These are phyloP conservation scores for Licmophora abbreviata DNA, from an alignment of 108 stramenopile genomes.

Conservation along the genomic window DNA sequence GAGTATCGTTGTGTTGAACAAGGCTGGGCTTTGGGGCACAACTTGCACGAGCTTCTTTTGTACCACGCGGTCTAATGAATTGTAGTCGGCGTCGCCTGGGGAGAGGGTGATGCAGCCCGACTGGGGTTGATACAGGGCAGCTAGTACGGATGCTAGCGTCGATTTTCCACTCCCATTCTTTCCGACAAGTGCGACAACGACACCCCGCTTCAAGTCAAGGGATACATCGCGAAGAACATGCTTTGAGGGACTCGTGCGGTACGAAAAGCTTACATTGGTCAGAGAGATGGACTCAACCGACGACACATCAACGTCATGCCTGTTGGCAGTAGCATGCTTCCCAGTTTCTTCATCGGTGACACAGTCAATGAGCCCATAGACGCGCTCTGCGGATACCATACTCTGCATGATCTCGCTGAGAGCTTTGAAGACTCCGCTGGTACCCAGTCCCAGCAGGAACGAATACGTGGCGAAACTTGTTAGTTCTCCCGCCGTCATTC, in stretches of 20 bases:
- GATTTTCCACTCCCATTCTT: conserved; percentile 89
- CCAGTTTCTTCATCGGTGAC: conserved; percentile 7
- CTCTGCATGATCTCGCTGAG: conserved; percentile 54
- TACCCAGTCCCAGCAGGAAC: conserved; percentile 78
- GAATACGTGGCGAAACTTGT: conserved; percentile 81
- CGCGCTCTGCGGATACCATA: conserved; percentile 49
- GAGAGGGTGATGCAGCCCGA: conserved; percentile 3
- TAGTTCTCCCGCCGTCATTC: conserved; percentile 68
- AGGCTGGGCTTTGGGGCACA: conserved; percentile 85
- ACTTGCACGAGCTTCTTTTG: conserved; percentile 72
- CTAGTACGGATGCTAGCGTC: conserved; percentile 74
- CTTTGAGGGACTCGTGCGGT: conserved; percentile 30
- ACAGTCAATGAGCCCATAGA: conserved; percentile 29
- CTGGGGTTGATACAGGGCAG: conserved; percentile 79
- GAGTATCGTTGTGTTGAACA: conserved; percentile 65
- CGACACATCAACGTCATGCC: conserved; percentile 8
- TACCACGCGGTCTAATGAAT: conserved; percentile 28
- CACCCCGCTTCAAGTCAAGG: conserved; percentile 58
- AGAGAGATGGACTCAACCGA: conserved; percentile 44
- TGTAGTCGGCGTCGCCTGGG: conserved; percentile 18
- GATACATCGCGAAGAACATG: conserved; percentile 60
- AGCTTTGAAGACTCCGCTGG: conserved; percentile 65
- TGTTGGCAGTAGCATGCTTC: too few relatives aligned
- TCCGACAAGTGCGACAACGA: conserved; percentile 87
- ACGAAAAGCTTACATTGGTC: conserved; percentile 59